phyloP scores from a whole-genome alignment of 2,329 filamentous ascomycete genomes.

The Aureobasidium musti region DNA sequence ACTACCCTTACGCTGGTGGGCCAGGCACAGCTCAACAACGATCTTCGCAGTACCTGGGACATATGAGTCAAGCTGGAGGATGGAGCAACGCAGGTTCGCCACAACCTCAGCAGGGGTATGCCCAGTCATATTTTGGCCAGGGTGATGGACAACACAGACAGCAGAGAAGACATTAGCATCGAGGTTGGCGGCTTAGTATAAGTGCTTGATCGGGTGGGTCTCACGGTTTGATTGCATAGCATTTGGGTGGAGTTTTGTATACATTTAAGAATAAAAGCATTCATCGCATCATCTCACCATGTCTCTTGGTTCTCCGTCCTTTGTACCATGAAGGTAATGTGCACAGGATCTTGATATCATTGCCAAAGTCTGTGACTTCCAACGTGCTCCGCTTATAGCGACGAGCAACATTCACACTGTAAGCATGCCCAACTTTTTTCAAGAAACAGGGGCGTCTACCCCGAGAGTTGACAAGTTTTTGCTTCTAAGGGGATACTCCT shows the following conservation, averaged over 20 bases:
- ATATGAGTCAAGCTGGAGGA: constrained; percentile 15
- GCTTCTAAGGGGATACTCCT: no score
- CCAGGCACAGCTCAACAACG: constrained; percentile 29
- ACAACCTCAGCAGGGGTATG: constrained; percentile 26
- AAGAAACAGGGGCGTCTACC: no score
- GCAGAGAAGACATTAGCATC: constrained; percentile 17
- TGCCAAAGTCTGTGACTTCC: no score
- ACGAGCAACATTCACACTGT: no score
- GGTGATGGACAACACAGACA: constrained; percentile 20
- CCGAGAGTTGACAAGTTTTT: no score
- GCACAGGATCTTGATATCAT: no score
- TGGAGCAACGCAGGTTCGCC: constrained; percentile 24
- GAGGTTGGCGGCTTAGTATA: not conserved
- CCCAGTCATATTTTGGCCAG: constrained; percentile 26
- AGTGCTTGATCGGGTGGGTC: not conserved
- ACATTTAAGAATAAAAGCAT: not conserved
- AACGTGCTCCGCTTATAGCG: no score
- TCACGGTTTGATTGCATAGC: not conserved
- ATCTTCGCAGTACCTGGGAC: constrained; percentile 29
- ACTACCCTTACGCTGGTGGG: constrained; percentile 13
- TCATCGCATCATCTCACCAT: not conserved
- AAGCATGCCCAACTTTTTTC: no score
- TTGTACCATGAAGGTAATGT: no score
- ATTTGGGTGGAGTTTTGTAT: constrained; percentile 9
- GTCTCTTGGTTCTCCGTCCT: not conserved